Evolutionary conservation across 2,329 filamentous ascomycete genomes (phyloP).

Genomic region (Fusarium sp.): DNA sequence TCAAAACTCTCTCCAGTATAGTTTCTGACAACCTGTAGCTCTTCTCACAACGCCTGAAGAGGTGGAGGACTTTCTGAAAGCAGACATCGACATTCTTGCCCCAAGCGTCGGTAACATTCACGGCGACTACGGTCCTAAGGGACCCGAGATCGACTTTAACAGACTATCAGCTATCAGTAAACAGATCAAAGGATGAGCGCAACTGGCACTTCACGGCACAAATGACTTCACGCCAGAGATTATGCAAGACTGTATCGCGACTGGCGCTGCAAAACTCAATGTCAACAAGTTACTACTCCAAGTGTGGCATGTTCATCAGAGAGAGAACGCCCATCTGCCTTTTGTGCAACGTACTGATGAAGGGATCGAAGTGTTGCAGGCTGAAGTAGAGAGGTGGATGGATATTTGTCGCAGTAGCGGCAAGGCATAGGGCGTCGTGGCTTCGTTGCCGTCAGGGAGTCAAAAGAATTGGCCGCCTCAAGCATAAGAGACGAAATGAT

Average conservation of each 20-base stretch:
- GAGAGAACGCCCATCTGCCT: conserved; percentile 5
- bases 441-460: no score
- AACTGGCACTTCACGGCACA: conserved; percentile 65
- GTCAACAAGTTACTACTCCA: conserved; percentile 66
- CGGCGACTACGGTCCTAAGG: conserved; percentile 75
- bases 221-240: conserved; percentile 65
- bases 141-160: conserved; percentile 68
- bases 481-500: background rate
- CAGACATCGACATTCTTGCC: conserved; percentile 79
- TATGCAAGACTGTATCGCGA: conserved; percentile 62
- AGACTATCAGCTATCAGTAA: conserved; percentile 53
- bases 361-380: conserved; percentile 26
- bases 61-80: conserved; percentile 75
- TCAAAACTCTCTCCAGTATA: background rate
- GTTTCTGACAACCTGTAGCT: background rate
- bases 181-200: conserved; percentile 54
- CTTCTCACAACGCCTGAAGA: conserved; percentile 74
- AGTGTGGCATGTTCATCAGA: conserved; percentile 21
- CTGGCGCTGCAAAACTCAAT: conserved; percentile 67
- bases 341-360: conserved; percentile 27
- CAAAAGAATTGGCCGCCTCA: background rate
- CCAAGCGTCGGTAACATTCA: conserved; percentile 83
- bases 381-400: conserved; percentile 36
- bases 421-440: conserved; percentile 2
- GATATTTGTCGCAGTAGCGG: conserved; percentile 36